Evolutionary conservation across 2,329 filamentous ascomycete species (phyloP), one percentile per base, ranked within the genome.

Genomic region (Claviceps sp.): DNA sequence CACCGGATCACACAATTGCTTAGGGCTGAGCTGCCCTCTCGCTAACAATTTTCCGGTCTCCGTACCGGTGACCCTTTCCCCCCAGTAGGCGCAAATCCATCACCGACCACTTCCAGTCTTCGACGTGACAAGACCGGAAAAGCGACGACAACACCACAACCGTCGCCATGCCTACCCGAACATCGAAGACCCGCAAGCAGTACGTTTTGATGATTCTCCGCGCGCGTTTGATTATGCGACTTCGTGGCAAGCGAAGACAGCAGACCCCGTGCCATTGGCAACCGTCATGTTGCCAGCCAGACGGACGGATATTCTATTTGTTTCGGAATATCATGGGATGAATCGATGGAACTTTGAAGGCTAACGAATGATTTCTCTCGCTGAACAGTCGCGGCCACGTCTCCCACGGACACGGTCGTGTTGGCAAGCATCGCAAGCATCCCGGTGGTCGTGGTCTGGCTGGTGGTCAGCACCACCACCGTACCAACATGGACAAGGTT

Each of bases 341-440:
- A 38, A 26, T 20, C 40, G 34, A 29, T 26, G 43, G 44, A 42
- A 14, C n/a, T n/a, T n/a, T 5, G 17, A 29, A 26, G 16, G 49
- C 49, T 51, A 51, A 51, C 38, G 17, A 36, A 11, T n/a, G 22
- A 3, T 45, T 26, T 29, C 3, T 37, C 26, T 22, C 13, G 42
- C 56, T 60, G 58, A 50, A 66, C 70, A 89, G 85, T 80, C 89
- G 91, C 80, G 91, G 91, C 75, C 88, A 98, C 79, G 93, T 98
- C 72, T 94, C 87, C 70, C 88, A 89, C 81, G 93, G 93, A 81
- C 84, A 97, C 76, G 91, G 93, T 80, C 91, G 91, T 83, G 75
- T 97, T 71, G 93, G 93, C 74, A 97, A 97, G 86, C 90, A 96
- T 86, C 81, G 93, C 71, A 97, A 98, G 85, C 81, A 85, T 64